phyloP scores from a whole-genome alignment of 1,139 yeast species.

The Sugiyamaella japonica region DNA sequence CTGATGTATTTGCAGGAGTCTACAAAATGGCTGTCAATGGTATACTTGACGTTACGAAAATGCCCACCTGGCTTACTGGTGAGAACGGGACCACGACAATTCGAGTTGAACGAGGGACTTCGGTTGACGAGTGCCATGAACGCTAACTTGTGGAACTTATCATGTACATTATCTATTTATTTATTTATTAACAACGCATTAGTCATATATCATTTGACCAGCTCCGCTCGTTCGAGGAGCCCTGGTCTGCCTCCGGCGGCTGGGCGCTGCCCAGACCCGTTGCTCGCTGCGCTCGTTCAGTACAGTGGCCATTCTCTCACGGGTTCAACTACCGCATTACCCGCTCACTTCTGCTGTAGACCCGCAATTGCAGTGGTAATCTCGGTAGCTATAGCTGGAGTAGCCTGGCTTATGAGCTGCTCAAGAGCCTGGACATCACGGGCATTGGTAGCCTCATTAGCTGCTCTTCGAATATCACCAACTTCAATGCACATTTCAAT shows the following conservation, averaged over 20 bases:
- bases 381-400: slow-evolving; percentile 37
- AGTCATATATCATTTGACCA: slow-evolving; percentile 1
- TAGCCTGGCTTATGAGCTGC: slow-evolving; percentile 40
- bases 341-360: slow-evolving; percentile 7
- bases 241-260: no score
- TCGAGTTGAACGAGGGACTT: slow-evolving; percentile 18
- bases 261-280: no score
- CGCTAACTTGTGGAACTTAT: no score
- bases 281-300: no score
- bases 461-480: slow-evolving; percentile 57
- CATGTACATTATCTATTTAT: neutral
- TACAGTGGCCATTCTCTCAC: no score
- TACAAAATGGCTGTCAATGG: slow-evolving; percentile 66
- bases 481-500: slow-evolving; percentile 54
- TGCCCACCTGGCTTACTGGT: slow-evolving; percentile 83
- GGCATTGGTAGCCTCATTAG: slow-evolving; percentile 57
- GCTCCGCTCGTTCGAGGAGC: no score
- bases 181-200: slow-evolving; percentile 1
- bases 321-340: no score
- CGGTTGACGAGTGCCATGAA: slow-evolving; percentile 30
- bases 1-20: slow-evolving; percentile 79
- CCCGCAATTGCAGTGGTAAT: slow-evolving; percentile 28
- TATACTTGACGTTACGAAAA: slow-evolving; percentile 51
- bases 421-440: slow-evolving; percentile 52
- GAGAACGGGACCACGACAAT: slow-evolving; percentile 62